Base-by-base conservation (phyloP, 192 early-diverging fungal species). In the Thamnidium elegans region DNA sequence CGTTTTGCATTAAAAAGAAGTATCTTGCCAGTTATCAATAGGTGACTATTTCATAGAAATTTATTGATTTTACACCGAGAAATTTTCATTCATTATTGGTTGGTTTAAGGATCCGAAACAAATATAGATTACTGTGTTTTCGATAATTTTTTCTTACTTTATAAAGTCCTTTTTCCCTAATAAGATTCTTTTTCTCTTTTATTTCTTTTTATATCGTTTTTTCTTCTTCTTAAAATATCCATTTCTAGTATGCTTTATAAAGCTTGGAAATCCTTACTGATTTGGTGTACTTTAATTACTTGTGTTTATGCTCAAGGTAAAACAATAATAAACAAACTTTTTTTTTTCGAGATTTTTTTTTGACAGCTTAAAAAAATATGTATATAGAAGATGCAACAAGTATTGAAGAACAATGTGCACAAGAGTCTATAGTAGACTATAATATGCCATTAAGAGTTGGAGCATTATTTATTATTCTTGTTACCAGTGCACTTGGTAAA, bases 391-490 rank as follows among this genome's bases (percentile, higher is more conserved):
- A 39, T 9, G 36, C 9, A 10, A 39, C 36, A 39, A 10, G 36
- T 9, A 39, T 39, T 6, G 36, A 39, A 39, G 36, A 39, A 9
- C 7, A 39, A 43, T 64, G 62, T n/a, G 19, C 32, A 8, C 20
- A 32, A 11, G 32, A 50, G 23, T 3, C 17, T 15, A 45, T 66
- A 19, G 66, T 51, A 9, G 51, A 69, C 23, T 75, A 75, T 43
- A 59, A 75, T 32, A 45, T 75, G 63, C 50, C 52, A 2, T 13
- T 71, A 21, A 59, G 65, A 32, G 26, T 75, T 59, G 73, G 68
- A 3, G 36, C 67, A 13, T 10, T 75, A 20, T 75, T 75, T 46
- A 75, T 75, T 17, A 67, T 75, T 11, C 26, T 70, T 26, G 58
- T 15, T 17, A 64, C 68, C 4, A 67, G 64, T 43, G 32, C 60